A percentile compares a stretch with the other conserved stretches of the same genome.
Evolutionary conservation across 495 filamentous ascomycete species (phyloP).

Genomic region (Penicillium macrosclerotiorum): DNA sequence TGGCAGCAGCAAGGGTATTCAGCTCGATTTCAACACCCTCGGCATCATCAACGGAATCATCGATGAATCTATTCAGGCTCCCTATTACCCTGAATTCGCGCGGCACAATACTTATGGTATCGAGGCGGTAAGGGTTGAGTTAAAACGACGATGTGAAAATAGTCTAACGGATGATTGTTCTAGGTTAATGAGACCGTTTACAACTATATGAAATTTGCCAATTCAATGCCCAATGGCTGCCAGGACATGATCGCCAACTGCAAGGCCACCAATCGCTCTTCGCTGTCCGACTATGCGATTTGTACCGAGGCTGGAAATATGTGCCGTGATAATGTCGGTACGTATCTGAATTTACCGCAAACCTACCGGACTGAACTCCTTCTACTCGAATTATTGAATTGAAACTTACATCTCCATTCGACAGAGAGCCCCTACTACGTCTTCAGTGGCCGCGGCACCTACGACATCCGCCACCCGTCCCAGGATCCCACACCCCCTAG

Average conservation of each 20-base stretch:
- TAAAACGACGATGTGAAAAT: conserved; percentile 16
- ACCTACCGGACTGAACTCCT: not conserved
- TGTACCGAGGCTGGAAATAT: conserved; percentile 41
- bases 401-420: conserved; percentile 28
- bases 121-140: conserved; percentile 50
- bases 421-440: conserved; percentile 34
- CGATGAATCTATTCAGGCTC: conserved; percentile 65
- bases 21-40: conserved; percentile 47
- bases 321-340: conserved; percentile 44
- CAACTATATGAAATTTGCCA: conserved; percentile 48
- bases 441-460: conserved; percentile 47
- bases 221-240: conserved; percentile 56
- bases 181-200: conserved; percentile 57
- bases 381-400: conserved; percentile 24
- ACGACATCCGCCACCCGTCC: conserved; percentile 57
- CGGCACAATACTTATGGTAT: conserved; percentile 74
- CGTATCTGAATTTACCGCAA: conserved; percentile 11
- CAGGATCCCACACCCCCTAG: conserved; percentile 62
- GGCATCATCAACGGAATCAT: conserved; percentile 71
- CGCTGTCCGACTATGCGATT: conserved; percentile 35
- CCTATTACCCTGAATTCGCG: conserved; percentile 66
- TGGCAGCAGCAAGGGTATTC: conserved; percentile 31
- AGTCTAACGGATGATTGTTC: conserved; percentile 2
- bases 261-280: conserved; percentile 40
- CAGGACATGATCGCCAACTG: conserved; percentile 54